Conservation (phyloP, 179 eudicot species). For the Gypsophila paniculata region DNA sequence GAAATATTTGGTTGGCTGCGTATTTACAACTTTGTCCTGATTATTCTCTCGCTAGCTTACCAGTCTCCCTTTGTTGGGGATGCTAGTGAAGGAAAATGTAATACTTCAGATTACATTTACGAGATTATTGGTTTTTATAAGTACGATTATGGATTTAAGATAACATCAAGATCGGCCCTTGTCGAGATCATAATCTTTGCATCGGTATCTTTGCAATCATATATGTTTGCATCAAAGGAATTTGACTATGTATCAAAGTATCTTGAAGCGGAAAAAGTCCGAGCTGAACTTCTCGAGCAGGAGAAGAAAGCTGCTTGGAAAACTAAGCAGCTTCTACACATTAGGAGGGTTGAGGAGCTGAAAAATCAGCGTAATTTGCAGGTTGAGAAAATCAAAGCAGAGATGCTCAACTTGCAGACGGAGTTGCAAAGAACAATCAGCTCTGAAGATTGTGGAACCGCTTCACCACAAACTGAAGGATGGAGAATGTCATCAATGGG, state of each 20-base stretch:
- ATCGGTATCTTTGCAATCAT: conserved; percentile 84
- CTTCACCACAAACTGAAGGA: conserved; percentile 60
- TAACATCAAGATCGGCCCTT: conserved; percentile 96
- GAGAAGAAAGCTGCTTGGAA: conserved; percentile 99
- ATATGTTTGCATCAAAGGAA: conserved; percentile 86
- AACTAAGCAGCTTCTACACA: conserved; percentile 71
- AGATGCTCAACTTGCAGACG: conserved; percentile 86
- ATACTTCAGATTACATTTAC: conserved; percentile 68
- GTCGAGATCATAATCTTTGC: conserved; percentile 87
- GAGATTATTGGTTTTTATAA: conserved; percentile 92
- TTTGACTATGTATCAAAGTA: conserved; percentile 87
- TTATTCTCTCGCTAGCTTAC: conserved; percentile 93
- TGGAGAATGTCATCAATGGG: conserved; percentile 42
- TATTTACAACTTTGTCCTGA: conserved; percentile 78
- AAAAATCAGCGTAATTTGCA: conserved; percentile 87
- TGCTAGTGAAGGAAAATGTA: conserved; percentile 69
- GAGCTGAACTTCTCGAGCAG: conserved; percentile 87
- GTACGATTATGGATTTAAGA: conserved; percentile 88
- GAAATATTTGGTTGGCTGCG: conserved; percentile 79
- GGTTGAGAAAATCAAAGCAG: conserved; percentile 98
- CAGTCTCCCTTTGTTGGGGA: conserved; percentile 91
- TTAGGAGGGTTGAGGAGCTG: conserved; percentile 83
- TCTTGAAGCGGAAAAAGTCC: conserved; percentile 96
- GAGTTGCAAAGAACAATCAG: conserved; percentile 72
- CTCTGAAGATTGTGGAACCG: conserved; percentile 31